Evolutionary conservation across 1,284 basidiomycete genomes (phyloP).

Genomic region (Ceratobasidium sp.): DNA sequence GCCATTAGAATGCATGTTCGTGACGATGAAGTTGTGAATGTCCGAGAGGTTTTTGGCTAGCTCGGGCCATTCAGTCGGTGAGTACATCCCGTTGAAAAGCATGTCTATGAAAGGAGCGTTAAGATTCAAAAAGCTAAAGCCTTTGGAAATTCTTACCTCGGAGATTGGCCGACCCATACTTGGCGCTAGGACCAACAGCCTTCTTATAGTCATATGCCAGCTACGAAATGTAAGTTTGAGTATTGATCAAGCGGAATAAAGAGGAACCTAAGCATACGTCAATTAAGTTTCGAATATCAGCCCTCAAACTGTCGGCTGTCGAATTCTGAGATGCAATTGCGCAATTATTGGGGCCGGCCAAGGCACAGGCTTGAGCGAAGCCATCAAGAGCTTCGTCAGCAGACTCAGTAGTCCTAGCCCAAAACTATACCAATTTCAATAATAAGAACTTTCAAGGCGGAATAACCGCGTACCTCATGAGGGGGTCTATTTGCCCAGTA

Average conservation of each 20-base stretch:
- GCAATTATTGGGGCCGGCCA: constrained; percentile 36
- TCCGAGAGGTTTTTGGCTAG: constrained; percentile 27
- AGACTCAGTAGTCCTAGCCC: constrained; percentile 2
- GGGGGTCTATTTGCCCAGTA: constrained; percentile 18
- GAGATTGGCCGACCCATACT: constrained; percentile 11
- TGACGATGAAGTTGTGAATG: not conserved
- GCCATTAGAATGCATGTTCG: not conserved
- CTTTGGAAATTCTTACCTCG: constrained; percentile 22
- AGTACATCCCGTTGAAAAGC: constrained; percentile 31
- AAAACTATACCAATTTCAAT: too few relatives aligned
- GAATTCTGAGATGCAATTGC: constrained; percentile 24
- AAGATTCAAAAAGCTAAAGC: not conserved
- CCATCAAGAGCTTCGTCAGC: constrained; percentile 30
- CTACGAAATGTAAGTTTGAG: not conserved
- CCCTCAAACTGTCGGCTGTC: not conserved
- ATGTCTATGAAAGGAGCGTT: not conserved
- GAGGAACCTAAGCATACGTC: not conserved
- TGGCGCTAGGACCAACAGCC: not conserved
- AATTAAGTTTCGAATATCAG: not conserved
- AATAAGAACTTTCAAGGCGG: too few relatives aligned
- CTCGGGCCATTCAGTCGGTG: constrained; percentile 34
- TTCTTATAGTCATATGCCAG: constrained; percentile 20
- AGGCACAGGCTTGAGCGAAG: constrained; percentile 31
- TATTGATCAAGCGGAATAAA: not conserved
- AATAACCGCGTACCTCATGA: not conserved